Percentiles rank a stretch among this genome's conserved stretches.
These are phyloP conservation scores for Ganoderma lingzhi DNA, from an alignment of 1,284 basidiomycete species.

Conservation along the genomic window DNA sequence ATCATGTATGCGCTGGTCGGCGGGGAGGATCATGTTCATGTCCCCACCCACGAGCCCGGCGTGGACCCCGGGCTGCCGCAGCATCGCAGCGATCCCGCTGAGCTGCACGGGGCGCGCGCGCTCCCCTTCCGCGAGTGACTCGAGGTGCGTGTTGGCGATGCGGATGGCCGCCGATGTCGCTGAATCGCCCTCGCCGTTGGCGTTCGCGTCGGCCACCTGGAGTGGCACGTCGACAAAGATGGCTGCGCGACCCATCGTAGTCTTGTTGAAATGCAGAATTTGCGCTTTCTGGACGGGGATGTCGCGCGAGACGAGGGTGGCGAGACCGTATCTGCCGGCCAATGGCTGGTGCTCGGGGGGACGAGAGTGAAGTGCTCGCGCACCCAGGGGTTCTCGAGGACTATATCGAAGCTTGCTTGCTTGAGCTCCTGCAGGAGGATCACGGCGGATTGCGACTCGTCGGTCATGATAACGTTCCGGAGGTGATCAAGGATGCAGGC, in stretches of 20 bases:
- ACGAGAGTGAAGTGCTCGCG: conserved; percentile 62
- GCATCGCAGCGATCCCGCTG: conserved; percentile 53
- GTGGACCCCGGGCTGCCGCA: conserved; percentile 53
- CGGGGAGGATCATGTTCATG: conserved; percentile 66
- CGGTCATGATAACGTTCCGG: conserved; percentile 55
- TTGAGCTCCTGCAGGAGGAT: conserved; percentile 75
- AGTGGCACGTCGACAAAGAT: conserved; percentile 65
- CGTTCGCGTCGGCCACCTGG: conserved; percentile 39
- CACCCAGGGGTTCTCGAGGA: conserved; percentile 68
- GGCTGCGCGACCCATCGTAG: conserved; percentile 59
- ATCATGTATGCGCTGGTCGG: conserved; percentile 52
- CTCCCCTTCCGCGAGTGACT: conserved; percentile 59
- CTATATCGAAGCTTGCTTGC: conserved; percentile 47
- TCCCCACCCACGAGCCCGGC: conserved; percentile 73
- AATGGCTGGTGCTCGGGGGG: conserved; percentile 59
- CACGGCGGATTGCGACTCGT: conserved; percentile 59
- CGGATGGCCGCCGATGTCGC: conserved; percentile 47
- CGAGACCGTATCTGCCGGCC: conserved; percentile 66
- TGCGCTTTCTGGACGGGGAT: conserved; percentile 53
- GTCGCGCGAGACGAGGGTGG: conserved; percentile 68
- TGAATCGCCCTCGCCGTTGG: not conserved
- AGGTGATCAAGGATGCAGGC: conserved; percentile 58
- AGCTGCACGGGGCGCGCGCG: conserved; percentile 60
- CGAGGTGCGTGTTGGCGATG: conserved; percentile 76
- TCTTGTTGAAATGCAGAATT: conserved; percentile 58